Conservation (phyloP, 805 yeast genomes). For the Cyberlindnera amylophila region DNA sequence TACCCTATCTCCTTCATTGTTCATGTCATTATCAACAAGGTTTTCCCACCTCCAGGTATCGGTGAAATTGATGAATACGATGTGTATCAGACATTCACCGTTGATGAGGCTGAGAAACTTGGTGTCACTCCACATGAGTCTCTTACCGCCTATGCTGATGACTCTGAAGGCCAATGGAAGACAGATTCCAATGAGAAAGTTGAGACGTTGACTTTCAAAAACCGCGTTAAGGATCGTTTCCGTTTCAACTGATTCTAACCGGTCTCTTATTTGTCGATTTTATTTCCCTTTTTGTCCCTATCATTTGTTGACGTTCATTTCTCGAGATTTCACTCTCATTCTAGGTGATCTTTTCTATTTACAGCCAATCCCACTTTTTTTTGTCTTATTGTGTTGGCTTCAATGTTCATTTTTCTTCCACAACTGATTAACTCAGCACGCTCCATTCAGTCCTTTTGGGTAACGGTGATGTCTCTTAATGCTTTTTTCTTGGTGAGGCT, state of each 20-base stretch:
- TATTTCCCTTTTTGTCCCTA: background rate
- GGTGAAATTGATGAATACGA: constrained; percentile 33
- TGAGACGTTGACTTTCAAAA: background rate
- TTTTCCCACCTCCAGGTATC: constrained; percentile 29
- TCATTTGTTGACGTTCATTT: too few relatives aligned
- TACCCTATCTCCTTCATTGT: constrained; percentile 23
- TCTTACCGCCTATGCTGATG: background rate
- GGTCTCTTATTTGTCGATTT: background rate
- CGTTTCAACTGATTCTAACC: constrained; percentile 1
- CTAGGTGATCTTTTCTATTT: too few relatives aligned
- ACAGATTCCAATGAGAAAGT: constrained; percentile 4
- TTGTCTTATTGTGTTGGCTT: too few relatives aligned
- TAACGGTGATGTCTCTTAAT: too few relatives aligned
- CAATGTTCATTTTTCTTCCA: too few relatives aligned
- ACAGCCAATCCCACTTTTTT: too few relatives aligned
- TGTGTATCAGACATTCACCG: constrained; percentile 33
- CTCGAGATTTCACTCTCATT: too few relatives aligned
- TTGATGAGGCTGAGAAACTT: constrained; percentile 30
- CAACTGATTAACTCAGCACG: too few relatives aligned
- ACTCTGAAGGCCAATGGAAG: constrained; percentile 4
- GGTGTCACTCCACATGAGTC: constrained; percentile 30
- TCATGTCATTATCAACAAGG: constrained; percentile 21
- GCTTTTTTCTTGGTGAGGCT: too few relatives aligned
- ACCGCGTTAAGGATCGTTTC: constrained; percentile 2
- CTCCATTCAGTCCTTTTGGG: too few relatives aligned